Conservation (phyloP, 1,284 basidiomycete species). For the Tylopilus orsonianus region DNA sequence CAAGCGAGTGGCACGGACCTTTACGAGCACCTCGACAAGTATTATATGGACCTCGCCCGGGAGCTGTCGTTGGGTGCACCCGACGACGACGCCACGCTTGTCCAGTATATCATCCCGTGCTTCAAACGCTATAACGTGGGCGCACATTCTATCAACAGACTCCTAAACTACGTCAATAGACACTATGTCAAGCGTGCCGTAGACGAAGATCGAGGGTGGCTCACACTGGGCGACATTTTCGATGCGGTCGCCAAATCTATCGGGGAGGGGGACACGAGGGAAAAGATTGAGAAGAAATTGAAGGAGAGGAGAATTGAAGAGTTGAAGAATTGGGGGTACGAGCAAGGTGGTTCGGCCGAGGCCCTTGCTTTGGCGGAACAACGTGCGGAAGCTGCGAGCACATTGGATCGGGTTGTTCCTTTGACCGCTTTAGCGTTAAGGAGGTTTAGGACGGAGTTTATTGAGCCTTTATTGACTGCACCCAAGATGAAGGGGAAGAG, state of each 20-base stretch:
- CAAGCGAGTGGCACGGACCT: conserved; percentile 58
- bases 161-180: conserved; percentile 76
- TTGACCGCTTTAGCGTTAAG: conserved; percentile 63
- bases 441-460: conserved; percentile 66
- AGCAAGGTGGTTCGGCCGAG: conserved; percentile 49
- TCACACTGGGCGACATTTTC: conserved; percentile 63
- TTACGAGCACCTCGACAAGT: conserved; percentile 68
- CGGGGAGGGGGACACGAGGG: conserved; percentile 51
- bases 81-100: conserved; percentile 60
- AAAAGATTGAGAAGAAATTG: conserved; percentile 55
- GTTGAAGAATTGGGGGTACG: conserved; percentile 68
- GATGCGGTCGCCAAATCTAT: conserved; percentile 59
- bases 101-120: conserved; percentile 67
- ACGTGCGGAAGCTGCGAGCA: conserved; percentile 70
- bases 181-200: conserved; percentile 75
- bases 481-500: conserved; percentile 60
- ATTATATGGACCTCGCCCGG: conserved; percentile 56
- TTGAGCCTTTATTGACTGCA: conserved; percentile 65
- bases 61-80: conserved; percentile 64
- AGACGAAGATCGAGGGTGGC: conserved; percentile 76
- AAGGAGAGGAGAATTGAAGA: conserved; percentile 60
- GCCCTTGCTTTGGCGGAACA: conserved; percentile 56
- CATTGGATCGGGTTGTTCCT: conserved; percentile 62
- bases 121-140: conserved; percentile 69
- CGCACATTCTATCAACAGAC: conserved; percentile 62